Conservation (phyloP, 2,329 filamentous ascomycete genomes). For the Fusarium tuaranense region DNA sequence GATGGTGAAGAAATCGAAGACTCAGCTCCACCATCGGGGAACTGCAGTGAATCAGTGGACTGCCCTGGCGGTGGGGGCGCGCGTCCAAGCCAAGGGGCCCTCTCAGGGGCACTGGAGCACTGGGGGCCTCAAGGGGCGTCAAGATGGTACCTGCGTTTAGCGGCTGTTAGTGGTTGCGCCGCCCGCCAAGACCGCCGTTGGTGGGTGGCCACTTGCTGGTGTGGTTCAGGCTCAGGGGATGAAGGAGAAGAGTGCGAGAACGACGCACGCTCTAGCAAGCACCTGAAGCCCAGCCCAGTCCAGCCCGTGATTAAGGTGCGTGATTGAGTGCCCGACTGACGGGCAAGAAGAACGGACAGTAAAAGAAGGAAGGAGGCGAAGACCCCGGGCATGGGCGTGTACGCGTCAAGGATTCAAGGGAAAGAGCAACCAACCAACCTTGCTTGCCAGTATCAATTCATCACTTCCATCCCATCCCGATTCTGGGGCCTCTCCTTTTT, state of each 20-base stretch:
- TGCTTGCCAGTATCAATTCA: background rate
- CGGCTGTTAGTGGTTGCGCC: constrained; percentile 32
- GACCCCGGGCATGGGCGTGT: constrained; percentile 13
- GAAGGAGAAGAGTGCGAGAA: background rate
- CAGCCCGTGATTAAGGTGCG: constrained; percentile 6
- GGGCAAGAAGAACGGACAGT: constrained; percentile 16
- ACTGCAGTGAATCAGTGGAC: constrained; percentile 1
- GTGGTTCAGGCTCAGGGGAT: constrained; percentile 36
- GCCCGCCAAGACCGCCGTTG: constrained; percentile 32
- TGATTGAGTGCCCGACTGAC: background rate
- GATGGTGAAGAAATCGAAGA: constrained; percentile 5
- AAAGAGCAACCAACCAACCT: background rate
- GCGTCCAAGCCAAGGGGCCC: constrained; percentile 2
- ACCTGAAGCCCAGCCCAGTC: background rate
- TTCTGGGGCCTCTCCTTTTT: background rate
- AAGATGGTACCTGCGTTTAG: constrained; percentile 37
- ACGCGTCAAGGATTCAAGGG: constrained; percentile 6
- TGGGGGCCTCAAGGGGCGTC: constrained; percentile 23
- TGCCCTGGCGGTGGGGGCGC: constrained; percentile 15
- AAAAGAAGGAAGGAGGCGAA: constrained; percentile 31
- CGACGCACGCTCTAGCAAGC: background rate
- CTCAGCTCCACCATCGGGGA: constrained; percentile 7
- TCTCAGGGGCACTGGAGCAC: constrained; percentile 26
- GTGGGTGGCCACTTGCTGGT: constrained; percentile 25
- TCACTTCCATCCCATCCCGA: background rate